Conservation (phyloP, 2,329 filamentous ascomycete genomes). For the Sphaceloma murrayae region DNA sequence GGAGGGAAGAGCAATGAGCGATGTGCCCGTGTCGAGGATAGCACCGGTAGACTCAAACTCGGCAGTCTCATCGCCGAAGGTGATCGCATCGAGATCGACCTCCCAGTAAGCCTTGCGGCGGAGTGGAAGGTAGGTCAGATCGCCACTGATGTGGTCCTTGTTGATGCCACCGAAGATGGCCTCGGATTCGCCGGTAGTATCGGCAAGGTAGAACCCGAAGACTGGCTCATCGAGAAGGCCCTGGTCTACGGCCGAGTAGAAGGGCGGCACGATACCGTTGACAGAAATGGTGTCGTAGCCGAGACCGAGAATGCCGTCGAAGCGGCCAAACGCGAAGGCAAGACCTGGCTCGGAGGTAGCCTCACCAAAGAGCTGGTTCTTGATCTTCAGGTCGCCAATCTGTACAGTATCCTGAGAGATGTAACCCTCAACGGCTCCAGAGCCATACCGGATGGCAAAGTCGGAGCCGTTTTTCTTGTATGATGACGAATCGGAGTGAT, state of each 20-base stretch:
- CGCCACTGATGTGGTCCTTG: slow-evolving; percentile 68
- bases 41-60: slow-evolving; percentile 91
- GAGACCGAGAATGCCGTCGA: slow-evolving; percentile 92
- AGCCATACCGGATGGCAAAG: slow-evolving; percentile 93
- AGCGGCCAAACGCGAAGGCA: slow-evolving; percentile 94
- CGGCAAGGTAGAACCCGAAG: slow-evolving; percentile 92
- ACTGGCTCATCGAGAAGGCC: slow-evolving; percentile 81
- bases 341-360: slow-evolving; percentile 91
- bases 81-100: slow-evolving; percentile 87
- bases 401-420: slow-evolving; percentile 78
- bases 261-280: slow-evolving; percentile 86
- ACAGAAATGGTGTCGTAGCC: slow-evolving; percentile 96
- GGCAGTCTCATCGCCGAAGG: slow-evolving; percentile 74
- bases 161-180: slow-evolving; percentile 85
- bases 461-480: slow-evolving; percentile 89
- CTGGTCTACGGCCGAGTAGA: slow-evolving; percentile 93
- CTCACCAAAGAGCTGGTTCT: slow-evolving; percentile 91
- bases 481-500: slow-evolving; percentile 76
- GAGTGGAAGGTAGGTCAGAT: slow-evolving; percentile 86
- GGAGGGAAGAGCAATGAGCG: slow-evolving; percentile 86
- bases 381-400: slow-evolving; percentile 82
- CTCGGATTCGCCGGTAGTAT: slow-evolving; percentile 68
- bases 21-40: slow-evolving; percentile 97
- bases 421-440: slow-evolving; percentile 85
- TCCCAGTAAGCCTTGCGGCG: slow-evolving; percentile 99